Base-by-base conservation (phyloP, 768 basidiomycete genomes). In the Chalciporus piperatus region DNA sequence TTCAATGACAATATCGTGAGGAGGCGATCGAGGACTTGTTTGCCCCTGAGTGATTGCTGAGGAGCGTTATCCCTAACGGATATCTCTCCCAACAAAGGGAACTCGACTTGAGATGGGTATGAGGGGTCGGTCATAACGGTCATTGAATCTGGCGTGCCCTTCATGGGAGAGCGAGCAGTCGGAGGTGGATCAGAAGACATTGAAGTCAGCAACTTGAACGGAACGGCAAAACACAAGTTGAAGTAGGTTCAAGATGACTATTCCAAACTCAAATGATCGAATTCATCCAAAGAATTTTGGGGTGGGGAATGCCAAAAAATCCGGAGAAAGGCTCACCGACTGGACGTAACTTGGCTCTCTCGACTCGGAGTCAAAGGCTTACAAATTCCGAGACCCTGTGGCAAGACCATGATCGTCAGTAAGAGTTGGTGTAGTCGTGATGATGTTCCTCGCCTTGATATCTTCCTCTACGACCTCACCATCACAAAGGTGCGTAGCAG, bases 61-160 rank as follows among this genome's bases (percentile, higher is more conserved):
- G 52, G 48, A 38, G 41, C 2, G 37, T 19, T 20, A 33, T 54
- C 50, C 47, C 28, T 41, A 20, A 30, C 35, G 32, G 47, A 44
- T 45, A 47, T 53, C 9, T 57, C 48, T 40, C 16, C 43, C 2
- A 22, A 41, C 10, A 12, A 45, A 19, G 41, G 30, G 6, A 52
- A 46, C 33, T 6, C 11, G 37, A 20, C n/a, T 35, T 48, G 50
- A 23, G 28, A 35, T 48, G 54, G 41, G 28, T 41, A 48, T 42
- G 44, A 51, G 40, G 48, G 42, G 60, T 38, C 49, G 8, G 46
- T 51, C 63, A 66, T 64, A 42, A 58, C 5, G 49, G 48, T 63
- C 63, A 51, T 60, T 16, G 56, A 55, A 52, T 28, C 51, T 54
- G 54, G 58, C 10, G 47, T 43, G 45, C 27, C 25, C 60, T 65